These are phyloP conservation scores for Ceratonia siliqua DNA, from an alignment of 306 rosid species.

Conservation along the genomic window DNA sequence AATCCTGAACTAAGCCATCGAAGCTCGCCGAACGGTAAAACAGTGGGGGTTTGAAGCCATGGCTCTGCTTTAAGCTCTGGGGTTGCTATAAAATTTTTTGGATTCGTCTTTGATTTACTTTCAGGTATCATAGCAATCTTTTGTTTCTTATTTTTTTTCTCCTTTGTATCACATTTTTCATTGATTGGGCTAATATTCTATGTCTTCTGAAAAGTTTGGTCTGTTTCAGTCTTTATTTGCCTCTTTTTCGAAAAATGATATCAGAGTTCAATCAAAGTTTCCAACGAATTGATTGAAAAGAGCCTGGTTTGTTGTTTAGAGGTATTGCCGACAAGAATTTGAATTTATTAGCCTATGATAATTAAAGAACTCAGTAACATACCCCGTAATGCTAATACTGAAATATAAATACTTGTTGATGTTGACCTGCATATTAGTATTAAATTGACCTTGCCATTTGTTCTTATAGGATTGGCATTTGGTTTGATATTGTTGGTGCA, in stretches of 20 bases:
- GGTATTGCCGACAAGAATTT: background rate
- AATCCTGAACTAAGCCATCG: background rate
- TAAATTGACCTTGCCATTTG: background rate
- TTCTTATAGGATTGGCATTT: background rate
- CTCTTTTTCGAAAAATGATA: background rate
- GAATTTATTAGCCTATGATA: background rate
- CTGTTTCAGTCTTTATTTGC: background rate
- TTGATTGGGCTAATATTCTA: background rate
- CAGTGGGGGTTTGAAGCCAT: background rate
- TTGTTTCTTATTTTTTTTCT: too few species aligned
- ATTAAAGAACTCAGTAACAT: background rate
- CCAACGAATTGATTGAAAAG: background rate
- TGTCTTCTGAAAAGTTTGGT: background rate
- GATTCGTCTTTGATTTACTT: background rate
- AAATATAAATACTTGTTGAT: background rate
- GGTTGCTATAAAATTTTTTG: background rate
- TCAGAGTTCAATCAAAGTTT: background rate
- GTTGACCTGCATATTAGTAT: background rate
- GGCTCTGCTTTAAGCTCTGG: background rate
- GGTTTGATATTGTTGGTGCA: background rate
- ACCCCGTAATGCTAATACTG: background rate
- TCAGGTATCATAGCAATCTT: background rate
- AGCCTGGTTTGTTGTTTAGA: background rate
- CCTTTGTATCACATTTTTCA: background rate
- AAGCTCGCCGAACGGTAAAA: background rate